These are phyloP conservation scores for Saccharomycopsis phalli DNA, from an alignment of 1,139 yeast genomes.

Conservation along the genomic window DNA sequence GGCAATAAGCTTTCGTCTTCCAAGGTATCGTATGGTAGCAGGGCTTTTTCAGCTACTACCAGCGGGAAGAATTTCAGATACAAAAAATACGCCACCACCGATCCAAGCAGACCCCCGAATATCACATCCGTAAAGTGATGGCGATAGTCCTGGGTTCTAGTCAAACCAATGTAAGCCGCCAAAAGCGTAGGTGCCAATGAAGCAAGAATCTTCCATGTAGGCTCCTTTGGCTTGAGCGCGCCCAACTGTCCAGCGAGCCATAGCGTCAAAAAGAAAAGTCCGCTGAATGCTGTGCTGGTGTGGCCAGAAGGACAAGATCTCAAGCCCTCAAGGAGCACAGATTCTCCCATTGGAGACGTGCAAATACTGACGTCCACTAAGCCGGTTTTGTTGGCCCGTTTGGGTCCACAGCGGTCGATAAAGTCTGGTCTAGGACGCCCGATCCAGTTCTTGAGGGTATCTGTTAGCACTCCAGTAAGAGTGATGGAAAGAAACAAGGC, in stretches of 20 bases:
- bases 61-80: slow-evolving; percentile 16
- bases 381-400: slow-evolving; percentile 34
- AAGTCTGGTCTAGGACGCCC: slow-evolving; percentile 79
- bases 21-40: slow-evolving; percentile 6
- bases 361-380: slow-evolving; percentile 40
- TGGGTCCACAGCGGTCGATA: slow-evolving; percentile 58
- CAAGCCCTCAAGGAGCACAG: slow-evolving; percentile 54
- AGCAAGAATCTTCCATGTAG: slow-evolving; percentile 46
- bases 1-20: slow-evolving; percentile 1
- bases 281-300: slow-evolving; percentile 56
- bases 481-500: slow-evolving; percentile 11
- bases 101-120: slow-evolving; percentile 41
- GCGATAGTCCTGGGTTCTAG: slow-evolving; percentile 71
- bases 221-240: slow-evolving; percentile 34
- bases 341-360: slow-evolving; percentile 38
- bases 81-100: slow-evolving; percentile 3
- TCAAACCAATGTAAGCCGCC: slow-evolving; percentile 58
- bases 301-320: slow-evolving; percentile 79
- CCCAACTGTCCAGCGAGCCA: slow-evolving; percentile 59
- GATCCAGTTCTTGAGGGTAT: slow-evolving; percentile 58
- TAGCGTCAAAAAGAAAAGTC: slow-evolving; percentile 52
- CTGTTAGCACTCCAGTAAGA: slow-evolving; percentile 32
- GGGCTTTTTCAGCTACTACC: slow-evolving; percentile 10
- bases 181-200: slow-evolving; percentile 39
- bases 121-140: slow-evolving; percentile 68